A percentile compares a stretch with the other conserved stretches of the same genome.
These are phyloP conservation scores for Protostelium mycophagum DNA, from an alignment of 78 protist genomes.

Conservation along the genomic window DNA sequence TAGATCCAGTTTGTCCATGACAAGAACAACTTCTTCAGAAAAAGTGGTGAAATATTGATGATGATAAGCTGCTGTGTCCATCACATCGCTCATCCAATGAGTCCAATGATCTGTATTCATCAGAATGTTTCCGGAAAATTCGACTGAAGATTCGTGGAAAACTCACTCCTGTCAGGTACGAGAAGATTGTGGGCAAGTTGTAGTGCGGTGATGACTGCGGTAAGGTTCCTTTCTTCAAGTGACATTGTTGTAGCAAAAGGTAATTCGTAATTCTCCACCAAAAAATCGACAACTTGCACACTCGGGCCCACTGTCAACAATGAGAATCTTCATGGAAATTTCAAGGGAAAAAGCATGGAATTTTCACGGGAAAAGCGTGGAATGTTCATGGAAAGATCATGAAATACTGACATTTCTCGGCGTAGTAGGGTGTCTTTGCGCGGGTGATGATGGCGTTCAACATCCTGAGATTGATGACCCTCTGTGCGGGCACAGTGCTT, in stretches of 20 bases:
- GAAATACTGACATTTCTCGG: neutral
- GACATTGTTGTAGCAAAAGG: neutral
- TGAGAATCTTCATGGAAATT: too few species aligned
- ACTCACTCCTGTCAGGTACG: neutral
- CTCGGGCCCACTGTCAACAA: neutral
- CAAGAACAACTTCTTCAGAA: neutral
- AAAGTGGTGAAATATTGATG: neutral
- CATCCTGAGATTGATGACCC: neutral
- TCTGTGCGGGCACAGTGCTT: constrained; percentile 1
- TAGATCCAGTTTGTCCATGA: neutral
- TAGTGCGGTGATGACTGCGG: neutral
- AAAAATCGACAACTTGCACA: neutral
- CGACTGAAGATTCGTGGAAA: neutral
- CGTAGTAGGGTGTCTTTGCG: neutral
- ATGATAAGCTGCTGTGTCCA: neutral
- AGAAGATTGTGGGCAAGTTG: neutral
- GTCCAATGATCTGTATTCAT: neutral
- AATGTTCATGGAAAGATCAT: too few species aligned
- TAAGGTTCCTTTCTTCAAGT: neutral
- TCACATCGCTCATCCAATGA: neutral
- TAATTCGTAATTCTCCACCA: neutral
- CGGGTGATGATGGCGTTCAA: neutral
- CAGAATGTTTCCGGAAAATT: neutral
- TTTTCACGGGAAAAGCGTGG: neutral
- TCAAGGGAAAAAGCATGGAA: neutral